Conservation (phyloP, 2,329 filamentous ascomycete genomes). For the Claviceps monticola region DNA sequence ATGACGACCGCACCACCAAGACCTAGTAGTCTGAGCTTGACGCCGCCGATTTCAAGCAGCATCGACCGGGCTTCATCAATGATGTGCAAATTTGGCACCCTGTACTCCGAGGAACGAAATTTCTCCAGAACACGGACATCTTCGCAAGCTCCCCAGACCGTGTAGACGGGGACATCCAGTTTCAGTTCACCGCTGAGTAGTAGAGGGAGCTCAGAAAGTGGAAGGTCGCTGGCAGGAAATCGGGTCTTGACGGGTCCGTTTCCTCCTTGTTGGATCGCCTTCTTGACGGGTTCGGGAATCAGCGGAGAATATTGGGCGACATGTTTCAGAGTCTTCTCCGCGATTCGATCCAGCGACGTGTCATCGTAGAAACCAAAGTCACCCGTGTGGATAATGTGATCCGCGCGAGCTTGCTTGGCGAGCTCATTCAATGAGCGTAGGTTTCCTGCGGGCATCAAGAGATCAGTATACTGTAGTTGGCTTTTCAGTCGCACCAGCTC, state of each 20-base stretch:
- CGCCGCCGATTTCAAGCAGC: constrained; percentile 83
- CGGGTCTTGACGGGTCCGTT: constrained; percentile 73
- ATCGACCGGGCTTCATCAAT: constrained; percentile 97
- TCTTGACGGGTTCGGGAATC: constrained; percentile 64
- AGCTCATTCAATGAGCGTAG: constrained; percentile 91
- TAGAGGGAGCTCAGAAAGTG: constrained; percentile 81
- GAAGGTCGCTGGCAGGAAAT: constrained; percentile 67
- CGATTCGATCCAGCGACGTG: constrained; percentile 87
- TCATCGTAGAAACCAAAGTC: constrained; percentile 99
- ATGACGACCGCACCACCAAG: constrained; percentile 95
- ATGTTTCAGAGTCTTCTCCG: constrained; percentile 96
- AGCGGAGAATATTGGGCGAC: constrained; percentile 97
- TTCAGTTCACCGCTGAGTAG: constrained; percentile 81
- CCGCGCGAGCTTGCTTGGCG: constrained; percentile 83
- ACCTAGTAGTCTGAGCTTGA: constrained; percentile 87
- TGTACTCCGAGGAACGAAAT: constrained; percentile 95
- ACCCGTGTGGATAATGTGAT: constrained; percentile 97
- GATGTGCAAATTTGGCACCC: constrained; percentile 92
- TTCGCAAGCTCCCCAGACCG: constrained; percentile 97
- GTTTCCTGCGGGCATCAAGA: constrained; percentile 53
- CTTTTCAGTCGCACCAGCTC: background rate
- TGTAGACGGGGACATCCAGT: constrained; percentile 93
- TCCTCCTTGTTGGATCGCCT: constrained; percentile 49
- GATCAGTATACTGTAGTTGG: background rate
- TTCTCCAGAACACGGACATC: constrained; percentile 96